A percentile compares a stretch with the other conserved stretches of the same genome.
These are phyloP conservation scores for Russula olivacea DNA, from an alignment of 768 basidiomycete genomes.

Conservation along the genomic window DNA sequence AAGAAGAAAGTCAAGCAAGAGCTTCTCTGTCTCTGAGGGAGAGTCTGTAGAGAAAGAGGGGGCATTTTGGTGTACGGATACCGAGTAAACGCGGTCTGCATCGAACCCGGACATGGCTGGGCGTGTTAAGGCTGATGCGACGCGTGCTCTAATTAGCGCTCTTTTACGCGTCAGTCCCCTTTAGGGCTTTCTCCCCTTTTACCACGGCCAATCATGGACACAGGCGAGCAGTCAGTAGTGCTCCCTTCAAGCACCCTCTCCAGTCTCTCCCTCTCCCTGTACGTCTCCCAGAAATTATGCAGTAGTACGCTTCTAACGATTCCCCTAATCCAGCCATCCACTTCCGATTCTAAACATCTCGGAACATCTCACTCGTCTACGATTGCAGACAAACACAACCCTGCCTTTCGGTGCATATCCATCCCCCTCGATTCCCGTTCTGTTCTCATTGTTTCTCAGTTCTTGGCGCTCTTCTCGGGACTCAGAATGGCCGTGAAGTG, in stretches of 20 bases:
- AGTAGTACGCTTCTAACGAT: not conserved
- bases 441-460: constrained; percentile 43
- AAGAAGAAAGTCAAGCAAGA: constrained; percentile 79
- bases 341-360: constrained; percentile 95
- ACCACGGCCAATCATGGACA: constrained; percentile 41
- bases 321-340: constrained; percentile 61
- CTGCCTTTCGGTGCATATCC: constrained; percentile 56
- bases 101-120: constrained; percentile 81
- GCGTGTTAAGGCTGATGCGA: not conserved
- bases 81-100: constrained; percentile 70
- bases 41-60: constrained; percentile 55
- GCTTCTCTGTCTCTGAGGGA: constrained; percentile 74
- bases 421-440: not conserved
- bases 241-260: constrained; percentile 65
- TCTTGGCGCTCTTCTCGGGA: constrained; percentile 88
- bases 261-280: constrained; percentile 72
- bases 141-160: not conserved
- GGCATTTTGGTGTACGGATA: constrained; percentile 66
- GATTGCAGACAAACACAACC: constrained; percentile 58
- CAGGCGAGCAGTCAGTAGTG: constrained; percentile 70
- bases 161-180: constrained; percentile 10
- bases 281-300: constrained; percentile 28
- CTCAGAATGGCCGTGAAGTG: constrained; percentile 89
- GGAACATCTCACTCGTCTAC: constrained; percentile 85
- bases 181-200: not conserved